Conservation (phyloP, 495 filamentous ascomycete genomes). For the Neurospora tetrasperma region DNA sequence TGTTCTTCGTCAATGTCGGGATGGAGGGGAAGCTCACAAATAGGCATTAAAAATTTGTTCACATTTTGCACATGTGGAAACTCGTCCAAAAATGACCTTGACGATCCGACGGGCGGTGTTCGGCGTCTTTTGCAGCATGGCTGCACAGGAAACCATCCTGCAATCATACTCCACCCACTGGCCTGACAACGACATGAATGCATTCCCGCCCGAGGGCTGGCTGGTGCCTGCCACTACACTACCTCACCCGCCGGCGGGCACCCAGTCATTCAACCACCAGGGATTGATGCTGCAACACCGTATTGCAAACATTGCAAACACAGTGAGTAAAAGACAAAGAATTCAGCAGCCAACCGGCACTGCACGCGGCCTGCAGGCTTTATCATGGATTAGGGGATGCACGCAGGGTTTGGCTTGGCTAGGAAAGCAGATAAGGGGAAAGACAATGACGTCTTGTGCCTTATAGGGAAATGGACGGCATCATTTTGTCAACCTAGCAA, state of each 20-base stretch:
- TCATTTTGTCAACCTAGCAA: neutral
- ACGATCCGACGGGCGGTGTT: no score
- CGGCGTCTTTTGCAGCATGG: neutral
- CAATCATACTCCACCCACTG: neutral
- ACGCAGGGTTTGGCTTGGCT: neutral
- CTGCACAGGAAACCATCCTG: neutral
- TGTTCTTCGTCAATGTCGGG: neutral
- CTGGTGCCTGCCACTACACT: neutral
- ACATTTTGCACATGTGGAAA: neutral
- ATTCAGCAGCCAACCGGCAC: neutral
- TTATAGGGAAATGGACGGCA: neutral
- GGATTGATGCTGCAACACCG: neutral
- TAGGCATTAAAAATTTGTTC: neutral
- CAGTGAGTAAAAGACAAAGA: neutral
- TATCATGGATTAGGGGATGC: neutral
- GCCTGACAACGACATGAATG: neutral
- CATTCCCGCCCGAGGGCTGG: neutral
- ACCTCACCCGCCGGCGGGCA: neutral
- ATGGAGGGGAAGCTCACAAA: neutral
- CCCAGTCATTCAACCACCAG: neutral
- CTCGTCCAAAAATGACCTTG: neutral
- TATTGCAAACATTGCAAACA: neutral
- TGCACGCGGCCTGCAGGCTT: neutral
- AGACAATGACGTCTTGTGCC: neutral
- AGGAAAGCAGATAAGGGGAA: neutral